A percentile compares a stretch with the other conserved stretches of the same genome.
These are phyloP conservation scores for Ophiostoma triangulosporum DNA, from an alignment of 2,329 filamentous ascomycete species.

Conservation along the genomic window DNA sequence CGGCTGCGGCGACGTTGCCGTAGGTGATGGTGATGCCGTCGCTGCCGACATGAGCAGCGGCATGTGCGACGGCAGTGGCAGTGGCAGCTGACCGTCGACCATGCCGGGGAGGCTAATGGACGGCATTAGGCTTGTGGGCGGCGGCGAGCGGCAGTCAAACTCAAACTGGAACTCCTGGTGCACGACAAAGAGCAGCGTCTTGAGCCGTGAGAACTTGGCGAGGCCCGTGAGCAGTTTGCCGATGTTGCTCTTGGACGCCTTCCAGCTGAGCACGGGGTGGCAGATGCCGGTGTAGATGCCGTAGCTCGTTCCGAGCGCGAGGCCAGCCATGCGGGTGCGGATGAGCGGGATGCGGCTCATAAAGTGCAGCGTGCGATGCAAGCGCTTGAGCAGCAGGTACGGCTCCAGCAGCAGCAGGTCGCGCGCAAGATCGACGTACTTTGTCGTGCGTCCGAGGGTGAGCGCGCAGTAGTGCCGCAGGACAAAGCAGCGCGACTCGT, in stretches of 20 bases:
- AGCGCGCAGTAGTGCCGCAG: conserved; percentile 30
- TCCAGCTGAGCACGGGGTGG: conserved; percentile 32
- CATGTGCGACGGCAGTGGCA: too few relatives aligned
- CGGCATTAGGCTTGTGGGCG: not conserved
- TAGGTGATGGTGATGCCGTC: not conserved
- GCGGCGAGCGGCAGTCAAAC: conserved; percentile 20
- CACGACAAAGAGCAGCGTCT: conserved; percentile 30
- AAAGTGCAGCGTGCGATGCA: conserved; percentile 32
- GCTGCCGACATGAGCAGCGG: too few relatives aligned
- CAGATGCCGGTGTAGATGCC: conserved; percentile 31
- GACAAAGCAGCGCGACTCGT: conserved; percentile 29
- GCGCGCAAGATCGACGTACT: conserved; percentile 31
- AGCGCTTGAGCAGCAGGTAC: conserved; percentile 32
- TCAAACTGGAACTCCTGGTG: conserved; percentile 36
- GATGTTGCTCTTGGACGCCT: conserved; percentile 30
- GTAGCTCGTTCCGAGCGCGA: conserved; percentile 33
- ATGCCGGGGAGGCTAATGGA: too few relatives aligned
- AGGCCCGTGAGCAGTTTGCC: conserved; percentile 27
- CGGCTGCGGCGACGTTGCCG: conserved; percentile 5
- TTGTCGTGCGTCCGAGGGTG: conserved; percentile 30
- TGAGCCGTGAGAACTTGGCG: conserved; percentile 27
- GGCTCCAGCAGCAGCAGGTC: conserved; percentile 34
- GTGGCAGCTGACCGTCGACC: too few relatives aligned
- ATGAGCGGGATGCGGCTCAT: conserved; percentile 32
- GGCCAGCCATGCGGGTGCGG: conserved; percentile 25